Base-by-base conservation (phyloP, 23 red algal species). In the Gracilaria gracilis region DNA sequence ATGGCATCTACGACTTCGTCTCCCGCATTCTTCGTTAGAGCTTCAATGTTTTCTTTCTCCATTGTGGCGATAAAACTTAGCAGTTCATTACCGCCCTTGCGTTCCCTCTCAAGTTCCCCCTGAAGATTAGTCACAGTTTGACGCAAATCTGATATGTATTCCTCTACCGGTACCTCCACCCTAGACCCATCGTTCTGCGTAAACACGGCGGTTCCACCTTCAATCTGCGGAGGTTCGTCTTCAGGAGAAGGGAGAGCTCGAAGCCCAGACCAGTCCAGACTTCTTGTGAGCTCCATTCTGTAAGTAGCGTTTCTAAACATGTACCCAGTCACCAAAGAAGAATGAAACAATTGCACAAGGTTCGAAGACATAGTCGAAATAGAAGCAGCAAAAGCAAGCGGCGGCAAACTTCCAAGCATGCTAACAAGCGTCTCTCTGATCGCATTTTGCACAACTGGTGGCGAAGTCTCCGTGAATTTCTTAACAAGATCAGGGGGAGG, bases 1-100 rank as follows among this genome's bases (percentile, higher is more conserved):
- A 99, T 99, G 23, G 97, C 97, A 40, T 99, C 97, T 20, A 99
- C 86, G 23, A 94, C 97, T 66, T 99, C 97, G 20, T 90, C 83
- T 28, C 93, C 93, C n/a, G 95, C 95, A 73, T 91, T 88, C 24
- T 95, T 74, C 4, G 97, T 96, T 19, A 99, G 51, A 15, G 75
- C 75, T 81, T 94, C 85, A 61, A 99, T 74, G 46, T 85, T 94
- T 24, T 95, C 94, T n/a, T 90, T 90, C 39, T 99, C 85, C 94
- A 99, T 88, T 11, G 86, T 96, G 40, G 69, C 57, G 25, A 99
- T 94, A 85, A 94, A 99, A 48, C 82, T 88, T 53, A 96, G 40
- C 72, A 99, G 83, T 31, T 92, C 88, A 61, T 94, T 99, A 6
- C 92, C 88, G 61, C 90, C 94, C 83, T 86, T 86, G 47, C 89